Evolutionary conservation across 371 early-diverging fungal genomes (phyloP).

Genomic region (Apophysomyces sp.): DNA sequence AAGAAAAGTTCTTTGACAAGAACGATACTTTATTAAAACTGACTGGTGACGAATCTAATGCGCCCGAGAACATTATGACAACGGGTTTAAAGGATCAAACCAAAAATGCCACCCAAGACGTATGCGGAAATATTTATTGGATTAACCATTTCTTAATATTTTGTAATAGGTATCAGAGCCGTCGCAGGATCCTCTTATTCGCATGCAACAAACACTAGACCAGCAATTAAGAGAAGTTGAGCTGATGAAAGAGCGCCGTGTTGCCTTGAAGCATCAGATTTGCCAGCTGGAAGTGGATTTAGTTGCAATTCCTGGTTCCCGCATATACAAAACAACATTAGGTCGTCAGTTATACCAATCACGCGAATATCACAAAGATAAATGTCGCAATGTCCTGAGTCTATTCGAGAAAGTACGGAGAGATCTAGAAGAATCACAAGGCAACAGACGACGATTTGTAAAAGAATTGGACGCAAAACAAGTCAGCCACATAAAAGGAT

Average conservation of each 20-base stretch:
- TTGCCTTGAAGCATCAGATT: constrained; percentile 37
- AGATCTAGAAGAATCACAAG: constrained; percentile 18
- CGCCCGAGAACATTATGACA: background rate
- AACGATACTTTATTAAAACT: background rate
- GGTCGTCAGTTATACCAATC: constrained; percentile 32
- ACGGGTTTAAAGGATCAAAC: background rate
- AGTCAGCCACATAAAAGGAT: constrained; percentile 19
- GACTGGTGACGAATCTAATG: background rate
- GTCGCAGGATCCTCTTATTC: constrained; percentile 19
- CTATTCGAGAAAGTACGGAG: constrained; percentile 24
- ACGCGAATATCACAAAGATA: constrained; percentile 34
- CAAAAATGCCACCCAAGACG: background rate
- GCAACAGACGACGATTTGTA: constrained; percentile 27
- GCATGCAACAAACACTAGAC: constrained; percentile 23
- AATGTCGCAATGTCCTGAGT: constrained; percentile 23
- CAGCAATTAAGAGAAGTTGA: constrained; percentile 37
- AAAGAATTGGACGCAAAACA: constrained; percentile 31
- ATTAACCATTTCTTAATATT: background rate
- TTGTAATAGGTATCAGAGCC: background rate
- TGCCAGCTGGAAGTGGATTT: constrained; percentile 37
- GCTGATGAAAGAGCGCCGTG: constrained; percentile 39
- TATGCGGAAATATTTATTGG: background rate
- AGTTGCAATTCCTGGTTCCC: constrained; percentile 33
- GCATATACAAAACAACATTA: constrained; percentile 31
- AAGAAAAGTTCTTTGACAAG: constrained; percentile 4